Conservation (phyloP, 176 grass and related monocot genomes). For the Oryza officinalis region DNA sequence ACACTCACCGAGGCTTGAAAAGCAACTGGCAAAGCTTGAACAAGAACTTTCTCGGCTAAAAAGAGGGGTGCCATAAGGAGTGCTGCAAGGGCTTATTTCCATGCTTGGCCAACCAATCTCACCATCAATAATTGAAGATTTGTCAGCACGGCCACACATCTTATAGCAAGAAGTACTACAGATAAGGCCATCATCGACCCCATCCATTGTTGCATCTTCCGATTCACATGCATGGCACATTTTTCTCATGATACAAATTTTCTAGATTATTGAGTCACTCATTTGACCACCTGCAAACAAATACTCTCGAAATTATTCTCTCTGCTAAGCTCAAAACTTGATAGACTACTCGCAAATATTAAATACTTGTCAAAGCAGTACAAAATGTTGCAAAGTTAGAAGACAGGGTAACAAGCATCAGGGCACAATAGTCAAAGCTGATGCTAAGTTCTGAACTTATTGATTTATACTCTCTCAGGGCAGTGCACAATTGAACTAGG, state of each 20-base stretch:
- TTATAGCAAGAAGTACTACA: slow-evolving; percentile 41
- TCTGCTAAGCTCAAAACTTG: not conserved
- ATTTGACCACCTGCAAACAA: slow-evolving; percentile 47
- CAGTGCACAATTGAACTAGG: not conserved
- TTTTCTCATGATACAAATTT: slow-evolving; percentile 51
- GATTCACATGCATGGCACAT: slow-evolving; percentile 62
- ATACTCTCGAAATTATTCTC: slow-evolving; percentile 11
- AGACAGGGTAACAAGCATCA: slow-evolving; percentile 22
- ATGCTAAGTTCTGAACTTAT: too few species aligned
- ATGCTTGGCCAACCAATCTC: slow-evolving; percentile 25
- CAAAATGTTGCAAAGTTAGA: not conserved
- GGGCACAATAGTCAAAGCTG: too few species aligned
- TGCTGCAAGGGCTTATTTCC: slow-evolving; percentile 38
- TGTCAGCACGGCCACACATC: slow-evolving; percentile 27
- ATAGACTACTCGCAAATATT: not conserved
- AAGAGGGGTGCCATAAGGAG: slow-evolving; percentile 59
- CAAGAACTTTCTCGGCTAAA: slow-evolving; percentile 65
- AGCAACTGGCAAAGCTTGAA: slow-evolving; percentile 65
- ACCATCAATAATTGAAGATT: slow-evolving; percentile 35
- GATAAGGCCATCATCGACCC: slow-evolving; percentile 12
- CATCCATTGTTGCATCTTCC: slow-evolving; percentile 47
- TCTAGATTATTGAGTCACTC: slow-evolving; percentile 30
- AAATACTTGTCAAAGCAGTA: not conserved
- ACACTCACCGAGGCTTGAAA: slow-evolving; percentile 68
- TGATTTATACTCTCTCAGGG: not conserved